A percentile compares a stretch with the other conserved stretches of the same genome.
phyloP scores from a whole-genome alignment of 768 basidiomycete genomes.

The Cyathus striatus region DNA sequence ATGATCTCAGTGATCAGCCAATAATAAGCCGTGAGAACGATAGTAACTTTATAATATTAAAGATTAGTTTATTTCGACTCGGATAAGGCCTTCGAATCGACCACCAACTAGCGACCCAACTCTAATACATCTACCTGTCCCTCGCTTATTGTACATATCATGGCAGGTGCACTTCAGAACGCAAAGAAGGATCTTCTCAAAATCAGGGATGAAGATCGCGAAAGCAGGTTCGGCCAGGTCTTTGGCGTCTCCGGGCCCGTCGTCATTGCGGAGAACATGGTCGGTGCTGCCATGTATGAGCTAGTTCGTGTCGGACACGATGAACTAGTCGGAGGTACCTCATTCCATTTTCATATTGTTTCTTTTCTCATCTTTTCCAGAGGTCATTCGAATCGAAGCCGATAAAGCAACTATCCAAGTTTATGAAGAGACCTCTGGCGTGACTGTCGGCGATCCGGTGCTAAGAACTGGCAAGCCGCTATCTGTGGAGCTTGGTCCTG shows the following conservation, averaged over 20 bases:
- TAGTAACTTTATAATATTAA: too few species aligned
- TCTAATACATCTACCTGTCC: background rate
- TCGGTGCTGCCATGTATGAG: constrained; percentile 95
- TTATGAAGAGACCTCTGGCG: constrained; percentile 98
- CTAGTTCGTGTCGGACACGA: constrained; percentile 98
- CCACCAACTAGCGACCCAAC: constrained; percentile 11
- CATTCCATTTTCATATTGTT: background rate
- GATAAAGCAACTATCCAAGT: constrained; percentile 99
- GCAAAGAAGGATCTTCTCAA: constrained; percentile 85
- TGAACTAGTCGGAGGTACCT: constrained; percentile 91
- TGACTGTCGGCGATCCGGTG: constrained; percentile 98
- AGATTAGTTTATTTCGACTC: too few species aligned
- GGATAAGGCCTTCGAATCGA: too few species aligned
- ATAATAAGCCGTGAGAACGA: too few species aligned
- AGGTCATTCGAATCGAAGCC: constrained; percentile 98
- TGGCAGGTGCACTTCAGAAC: constrained; percentile 93
- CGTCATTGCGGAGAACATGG: constrained; percentile 96
- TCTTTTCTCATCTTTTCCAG: constrained; percentile 31
- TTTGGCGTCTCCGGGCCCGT: constrained; percentile 98
- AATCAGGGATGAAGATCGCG: constrained; percentile 86
- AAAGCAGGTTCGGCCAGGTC: constrained; percentile 83
- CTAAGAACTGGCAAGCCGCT: constrained; percentile 96
- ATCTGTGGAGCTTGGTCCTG: constrained; percentile 96
- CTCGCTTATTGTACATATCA: constrained; percentile 30
- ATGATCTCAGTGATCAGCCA: too few species aligned